phyloP scores from a whole-genome alignment of 1,139 yeast genomes.

The Debaryomyces psychrophilus region DNA sequence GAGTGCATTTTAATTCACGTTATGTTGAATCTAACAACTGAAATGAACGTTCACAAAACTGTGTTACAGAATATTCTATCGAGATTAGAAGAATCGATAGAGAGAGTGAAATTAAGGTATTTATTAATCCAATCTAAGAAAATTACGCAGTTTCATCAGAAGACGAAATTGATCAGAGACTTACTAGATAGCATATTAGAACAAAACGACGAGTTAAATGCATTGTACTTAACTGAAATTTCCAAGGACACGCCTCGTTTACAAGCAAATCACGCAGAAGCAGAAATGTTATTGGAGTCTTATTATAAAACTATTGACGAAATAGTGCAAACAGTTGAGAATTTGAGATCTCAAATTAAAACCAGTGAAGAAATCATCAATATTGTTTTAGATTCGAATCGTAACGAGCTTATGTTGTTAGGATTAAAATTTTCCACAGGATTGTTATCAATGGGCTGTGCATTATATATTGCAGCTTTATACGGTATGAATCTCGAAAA shows the following conservation, averaged over 20 bases:
- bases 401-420: conserved; percentile 51
- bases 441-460: conserved; percentile 42
- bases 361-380: conserved; percentile 52
- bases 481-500: conserved; percentile 50
- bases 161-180: conserved; percentile 43
- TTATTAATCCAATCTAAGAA: conserved; percentile 48
- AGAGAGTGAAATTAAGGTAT: conserved; percentile 42
- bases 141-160: conserved; percentile 48
- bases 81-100: conserved; percentile 46
- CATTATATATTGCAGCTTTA: conserved; percentile 44
- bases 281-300: conserved; percentile 47
- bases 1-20: conserved; percentile 48
- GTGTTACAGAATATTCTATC: conserved; percentile 40
- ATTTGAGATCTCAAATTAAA: conserved; percentile 43
- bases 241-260: conserved; percentile 26
- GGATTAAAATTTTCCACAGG: conserved; percentile 49
- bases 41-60: conserved; percentile 47
- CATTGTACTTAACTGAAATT: conserved; percentile 40
- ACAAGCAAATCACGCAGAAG: conserved; percentile 45
- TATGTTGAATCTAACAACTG: conserved; percentile 41
- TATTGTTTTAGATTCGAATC: conserved; percentile 48
- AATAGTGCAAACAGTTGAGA: conserved; percentile 49
- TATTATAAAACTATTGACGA: conserved; percentile 49
- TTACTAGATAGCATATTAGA: conserved; percentile 44
- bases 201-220: conserved; percentile 46